phyloP scores from a whole-genome alignment of 257 asterid species.

The Nicotiana undulata region DNA sequence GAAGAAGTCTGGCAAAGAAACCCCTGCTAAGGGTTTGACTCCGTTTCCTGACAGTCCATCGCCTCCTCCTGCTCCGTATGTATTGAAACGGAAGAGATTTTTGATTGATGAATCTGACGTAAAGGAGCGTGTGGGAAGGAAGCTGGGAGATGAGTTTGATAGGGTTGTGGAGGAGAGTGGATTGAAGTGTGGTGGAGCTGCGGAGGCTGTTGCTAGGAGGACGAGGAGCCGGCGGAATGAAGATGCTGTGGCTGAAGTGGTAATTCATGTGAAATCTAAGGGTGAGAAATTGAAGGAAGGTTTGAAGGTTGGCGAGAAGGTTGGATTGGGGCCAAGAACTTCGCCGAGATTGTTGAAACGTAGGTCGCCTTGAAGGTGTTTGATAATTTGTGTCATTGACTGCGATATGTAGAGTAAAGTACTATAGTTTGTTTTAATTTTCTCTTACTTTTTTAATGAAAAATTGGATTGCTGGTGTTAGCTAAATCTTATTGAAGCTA shows the following conservation, averaged over 20 bases:
- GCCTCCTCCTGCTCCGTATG: conserved; percentile 74
- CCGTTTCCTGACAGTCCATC: conserved; percentile 22
- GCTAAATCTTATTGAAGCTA: not conserved
- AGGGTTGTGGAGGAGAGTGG: conserved; percentile 49
- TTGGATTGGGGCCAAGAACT: conserved; percentile 24
- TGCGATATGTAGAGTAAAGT: not conserved
- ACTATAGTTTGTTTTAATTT: not conserved
- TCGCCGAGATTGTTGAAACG: conserved; percentile 50
- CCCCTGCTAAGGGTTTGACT: not conserved
- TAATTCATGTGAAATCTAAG: conserved; percentile 10
- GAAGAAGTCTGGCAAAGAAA: conserved; percentile 14
- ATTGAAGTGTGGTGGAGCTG: not conserved
- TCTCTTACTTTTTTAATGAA: not conserved
- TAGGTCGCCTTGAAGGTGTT: conserved; percentile 16
- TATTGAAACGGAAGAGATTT: conserved; percentile 58
- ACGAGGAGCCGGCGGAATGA: conserved; percentile 19
- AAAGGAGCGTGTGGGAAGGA: conserved; percentile 40
- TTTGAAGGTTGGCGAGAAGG: conserved; percentile 7
- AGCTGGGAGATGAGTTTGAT: conserved; percentile 73
- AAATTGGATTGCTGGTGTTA: not conserved
- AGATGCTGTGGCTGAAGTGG: not conserved
- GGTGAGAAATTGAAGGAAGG: conserved; percentile 21
- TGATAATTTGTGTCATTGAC: conserved; percentile 10
- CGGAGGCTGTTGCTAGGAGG: conserved; percentile 6
- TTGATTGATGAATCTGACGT: conserved; percentile 36